Percentiles rank a stretch among this genome's conserved stretches.
phyloP scores from a whole-genome alignment of 345 rosid genomes.

The Corchorus olitorius region DNA sequence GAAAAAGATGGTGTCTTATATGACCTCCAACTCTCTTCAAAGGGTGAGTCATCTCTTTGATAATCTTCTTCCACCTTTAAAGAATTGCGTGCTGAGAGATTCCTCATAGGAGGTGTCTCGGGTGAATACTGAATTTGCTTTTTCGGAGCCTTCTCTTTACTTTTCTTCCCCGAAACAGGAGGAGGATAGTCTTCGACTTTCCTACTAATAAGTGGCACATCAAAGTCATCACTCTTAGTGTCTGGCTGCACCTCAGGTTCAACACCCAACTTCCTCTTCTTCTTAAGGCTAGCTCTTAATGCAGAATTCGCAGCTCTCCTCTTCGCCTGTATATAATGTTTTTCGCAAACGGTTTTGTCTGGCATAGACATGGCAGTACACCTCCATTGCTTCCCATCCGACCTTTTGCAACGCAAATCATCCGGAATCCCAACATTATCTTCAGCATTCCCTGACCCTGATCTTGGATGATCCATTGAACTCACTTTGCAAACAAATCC shows the following conservation, averaged over 20 bases:
- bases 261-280: constrained; percentile 61
- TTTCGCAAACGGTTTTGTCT: constrained; percentile 96
- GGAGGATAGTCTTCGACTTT: constrained; percentile 44
- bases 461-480: constrained; percentile 56
- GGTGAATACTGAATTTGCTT: constrained; percentile 51
- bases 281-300: constrained; percentile 79
- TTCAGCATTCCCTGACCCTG: constrained; percentile 59
- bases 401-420: constrained; percentile 96
- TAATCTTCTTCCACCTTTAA: constrained; percentile 52
- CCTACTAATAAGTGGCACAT: constrained; percentile 44
- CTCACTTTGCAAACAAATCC: constrained; percentile 27
- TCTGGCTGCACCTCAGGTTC: constrained; percentile 68
- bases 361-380: constrained; percentile 99
- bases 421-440: constrained; percentile 78
- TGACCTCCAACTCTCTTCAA: constrained; percentile 65
- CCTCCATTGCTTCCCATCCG: constrained; percentile 98
- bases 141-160: constrained; percentile 49
- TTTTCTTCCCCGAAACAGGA: constrained; percentile 43
- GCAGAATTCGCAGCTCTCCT: constrained; percentile 95
- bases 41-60: constrained; percentile 52
- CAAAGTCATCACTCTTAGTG: constrained; percentile 69
- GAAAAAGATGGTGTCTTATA: constrained; percentile 55
- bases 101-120: constrained; percentile 55
- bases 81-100: constrained; percentile 41
- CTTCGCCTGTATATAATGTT: constrained; percentile 94